Percentiles rank a stretch among this genome's conserved stretches.
Conservation (phyloP, 371 early-diverging fungal species). For the Apophysomyces trapeziformis region DNA sequence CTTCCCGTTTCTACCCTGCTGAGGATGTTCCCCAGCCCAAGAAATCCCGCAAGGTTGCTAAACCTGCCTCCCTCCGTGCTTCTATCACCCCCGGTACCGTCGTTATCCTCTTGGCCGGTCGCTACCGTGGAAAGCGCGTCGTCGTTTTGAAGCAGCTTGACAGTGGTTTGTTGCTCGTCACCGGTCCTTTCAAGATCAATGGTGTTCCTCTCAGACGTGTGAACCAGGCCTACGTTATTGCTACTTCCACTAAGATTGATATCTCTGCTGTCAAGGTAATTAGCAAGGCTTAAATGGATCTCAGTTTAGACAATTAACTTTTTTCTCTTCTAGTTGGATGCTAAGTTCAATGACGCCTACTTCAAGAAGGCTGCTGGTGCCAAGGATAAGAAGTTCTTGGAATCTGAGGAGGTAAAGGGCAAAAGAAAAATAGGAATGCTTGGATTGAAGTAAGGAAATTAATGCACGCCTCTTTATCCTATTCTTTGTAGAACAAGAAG, state of each 20-base stretch:
- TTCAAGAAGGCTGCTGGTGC: constrained; percentile 76
- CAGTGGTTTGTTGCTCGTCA: constrained; percentile 92
- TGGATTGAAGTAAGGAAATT: background rate
- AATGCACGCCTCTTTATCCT: background rate
- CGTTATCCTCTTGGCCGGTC: constrained; percentile 94
- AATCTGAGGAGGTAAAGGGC: constrained; percentile 53
- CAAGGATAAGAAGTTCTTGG: constrained; percentile 82
- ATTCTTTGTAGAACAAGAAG: constrained; percentile 42
- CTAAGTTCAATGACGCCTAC: constrained; percentile 85
- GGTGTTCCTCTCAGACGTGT: constrained; percentile 97
- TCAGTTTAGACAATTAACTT: background rate
- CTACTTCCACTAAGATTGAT: constrained; percentile 97
- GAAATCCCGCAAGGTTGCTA: constrained; percentile 78
- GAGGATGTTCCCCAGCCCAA: constrained; percentile 80
- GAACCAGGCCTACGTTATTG: constrained; percentile 97
- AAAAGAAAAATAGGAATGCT: background rate
- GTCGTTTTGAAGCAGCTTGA: constrained; percentile 97
- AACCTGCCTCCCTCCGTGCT: constrained; percentile 74
- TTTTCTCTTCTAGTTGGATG: constrained; percentile 42
- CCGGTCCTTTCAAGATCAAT: constrained; percentile 97
- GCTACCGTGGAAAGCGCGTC: constrained; percentile 97
- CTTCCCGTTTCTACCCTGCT: constrained; percentile 83
- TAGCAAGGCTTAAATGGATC: background rate
- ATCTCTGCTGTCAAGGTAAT: constrained; percentile 72
- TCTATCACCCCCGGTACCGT: constrained; percentile 97